These are phyloP conservation scores for Exophiala lecanii-corni DNA, from an alignment of 2,329 filamentous ascomycete species.

Conservation along the genomic window DNA sequence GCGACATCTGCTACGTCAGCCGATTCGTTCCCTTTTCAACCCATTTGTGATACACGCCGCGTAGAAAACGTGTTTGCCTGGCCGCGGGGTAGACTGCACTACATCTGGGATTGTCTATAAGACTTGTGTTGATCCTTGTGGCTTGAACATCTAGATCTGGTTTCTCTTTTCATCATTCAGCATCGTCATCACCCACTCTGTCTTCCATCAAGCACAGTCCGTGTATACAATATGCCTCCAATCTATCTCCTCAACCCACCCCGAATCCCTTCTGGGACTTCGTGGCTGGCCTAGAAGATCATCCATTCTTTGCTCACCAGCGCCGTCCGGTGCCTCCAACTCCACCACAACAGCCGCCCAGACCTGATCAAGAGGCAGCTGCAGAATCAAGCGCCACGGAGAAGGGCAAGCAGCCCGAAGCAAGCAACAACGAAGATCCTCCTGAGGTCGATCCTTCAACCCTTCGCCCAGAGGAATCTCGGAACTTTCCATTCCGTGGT, in stretches of 20 bases:
- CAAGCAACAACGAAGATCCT: constrained; percentile 19
- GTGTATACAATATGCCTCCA: constrained; percentile 45
- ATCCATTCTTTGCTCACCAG: constrained; percentile 43
- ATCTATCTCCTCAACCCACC: constrained; percentile 43
- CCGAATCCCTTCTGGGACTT: constrained; percentile 53
- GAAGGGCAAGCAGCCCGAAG: constrained; percentile 20
- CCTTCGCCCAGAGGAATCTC: constrained; percentile 11
- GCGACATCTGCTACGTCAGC: constrained; percentile 14
- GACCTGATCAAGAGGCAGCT: constrained; percentile 36
- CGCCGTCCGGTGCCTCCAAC: constrained; percentile 28
- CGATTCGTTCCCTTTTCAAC: constrained; percentile 13
- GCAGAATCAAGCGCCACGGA: constrained; percentile 17
- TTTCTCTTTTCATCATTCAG: constrained; percentile 1
- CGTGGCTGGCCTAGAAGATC: constrained; percentile 46
- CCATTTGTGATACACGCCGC: not conserved
- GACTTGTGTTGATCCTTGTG: constrained; percentile 3
- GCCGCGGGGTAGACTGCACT: constrained; percentile 10
- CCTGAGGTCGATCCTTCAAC: constrained; percentile 26
- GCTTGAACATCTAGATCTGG: not conserved
- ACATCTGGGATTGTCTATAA: constrained; percentile 9
- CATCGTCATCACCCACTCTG: constrained; percentile 1
- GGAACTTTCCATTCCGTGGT: constrained; percentile 21
- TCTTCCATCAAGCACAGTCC: constrained; percentile 2
- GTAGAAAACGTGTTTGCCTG: constrained; percentile 21
- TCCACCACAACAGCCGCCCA: constrained; percentile 31